Base-by-base conservation (phyloP, 1,284 basidiomycete genomes). In the Cutaneotrichosporon sp. region DNA sequence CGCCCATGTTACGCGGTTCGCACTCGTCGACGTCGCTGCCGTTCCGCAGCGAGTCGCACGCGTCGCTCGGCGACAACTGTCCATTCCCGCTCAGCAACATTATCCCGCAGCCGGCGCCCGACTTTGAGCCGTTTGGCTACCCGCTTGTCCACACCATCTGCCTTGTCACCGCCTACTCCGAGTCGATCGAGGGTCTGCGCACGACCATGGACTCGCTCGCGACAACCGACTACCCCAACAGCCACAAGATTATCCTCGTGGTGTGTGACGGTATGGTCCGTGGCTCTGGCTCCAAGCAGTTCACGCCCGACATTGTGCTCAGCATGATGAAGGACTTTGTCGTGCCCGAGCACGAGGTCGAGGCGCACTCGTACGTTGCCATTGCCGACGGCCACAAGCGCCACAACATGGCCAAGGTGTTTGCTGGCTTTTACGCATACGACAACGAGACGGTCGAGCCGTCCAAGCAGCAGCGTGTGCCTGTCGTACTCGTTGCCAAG, bases 321-420 rank as follows among this genome's bases (percentile, higher is more conserved):
- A 78, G 82, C 45, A 98, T 98, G 96, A 97, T 99, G 96, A 92
- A 88, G 77, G 93, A 98, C 42, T 83, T 97, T 52, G 78, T 97
- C 55, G 80, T 90, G n/a, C 78, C 84, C 0, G 81, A 85, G 0
- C 79, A 86, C 33, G 90, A 97, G 56, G 91, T 97, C 46, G 90
- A 97, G 71, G 80, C 92, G 8, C 88, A 96, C 68, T 96, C 92
- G 46, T 99, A 98, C 70, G 91, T 97, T 43, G 92, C 96, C 56
- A 97, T 98, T 66, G 96, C 96, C 21, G 93, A 98, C 72, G 96
- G 96, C 30, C 90, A 97, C 80, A 98, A 97, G 79, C 83, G 90
- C 20, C 94, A 97, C 80, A 99, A 98, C 76, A 96, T 96, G 92
- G 94, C 94, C 55, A 94, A 94, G 78, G 92, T 98, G 41, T 97